phyloP scores from a whole-genome alignment of 2,329 filamentous ascomycete genomes.

The Mariannaea elegans region DNA sequence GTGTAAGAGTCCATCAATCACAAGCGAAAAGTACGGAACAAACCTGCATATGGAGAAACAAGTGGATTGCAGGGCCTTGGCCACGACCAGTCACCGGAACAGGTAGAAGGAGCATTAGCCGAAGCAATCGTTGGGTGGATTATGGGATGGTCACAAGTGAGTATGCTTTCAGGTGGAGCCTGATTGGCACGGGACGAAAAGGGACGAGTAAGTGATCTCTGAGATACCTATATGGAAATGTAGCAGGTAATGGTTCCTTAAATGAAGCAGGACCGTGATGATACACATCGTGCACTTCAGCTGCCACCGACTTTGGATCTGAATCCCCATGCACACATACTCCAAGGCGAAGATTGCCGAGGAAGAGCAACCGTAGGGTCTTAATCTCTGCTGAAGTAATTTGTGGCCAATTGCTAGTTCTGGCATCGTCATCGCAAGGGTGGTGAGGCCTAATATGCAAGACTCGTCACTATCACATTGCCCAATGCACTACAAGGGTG shows the following conservation, averaged over 20 bases:
- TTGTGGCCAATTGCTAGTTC: neutral
- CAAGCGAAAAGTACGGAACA: neutral
- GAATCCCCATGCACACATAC: neutral
- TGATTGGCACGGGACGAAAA: neutral
- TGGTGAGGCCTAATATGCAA: neutral
- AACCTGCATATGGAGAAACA: neutral
- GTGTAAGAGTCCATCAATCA: neutral
- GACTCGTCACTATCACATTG: neutral
- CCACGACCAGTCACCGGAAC: no score
- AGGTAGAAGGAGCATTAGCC: neutral
- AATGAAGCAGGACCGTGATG: neutral
- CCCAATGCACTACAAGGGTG: neutral
- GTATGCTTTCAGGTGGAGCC: no score
- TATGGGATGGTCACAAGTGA: neutral
- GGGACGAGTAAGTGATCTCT: neutral
- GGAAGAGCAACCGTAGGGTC: neutral
- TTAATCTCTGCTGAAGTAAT: neutral
- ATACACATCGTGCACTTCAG: neutral
- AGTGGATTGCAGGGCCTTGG: no score
- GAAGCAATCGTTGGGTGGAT: neutral
- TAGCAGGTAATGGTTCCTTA: neutral
- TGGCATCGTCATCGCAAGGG: neutral
- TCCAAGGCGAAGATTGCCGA: neutral
- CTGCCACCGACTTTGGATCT: neutral
- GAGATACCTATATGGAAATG: no score